These are phyloP conservation scores for Guillardia theta DNA, from an alignment of 78 protist genomes.

Conservation along the genomic window DNA sequence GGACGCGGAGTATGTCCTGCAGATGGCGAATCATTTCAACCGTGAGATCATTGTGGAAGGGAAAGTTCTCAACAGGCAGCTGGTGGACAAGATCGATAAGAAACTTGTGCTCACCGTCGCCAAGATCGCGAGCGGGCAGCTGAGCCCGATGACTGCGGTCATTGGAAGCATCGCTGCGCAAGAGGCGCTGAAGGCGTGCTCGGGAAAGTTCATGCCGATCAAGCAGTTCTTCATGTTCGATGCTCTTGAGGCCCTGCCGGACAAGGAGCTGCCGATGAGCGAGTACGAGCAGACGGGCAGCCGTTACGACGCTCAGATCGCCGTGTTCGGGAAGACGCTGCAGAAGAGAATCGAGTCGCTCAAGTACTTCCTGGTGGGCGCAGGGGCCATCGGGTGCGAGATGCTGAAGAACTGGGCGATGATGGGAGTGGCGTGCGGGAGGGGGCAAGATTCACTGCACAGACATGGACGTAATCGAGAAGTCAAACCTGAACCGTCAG, in stretches of 20 bases:
- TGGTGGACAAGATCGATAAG: constrained; percentile 57
- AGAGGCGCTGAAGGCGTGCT: constrained; percentile 91
- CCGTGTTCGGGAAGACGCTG: not conserved
- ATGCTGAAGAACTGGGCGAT: constrained; percentile 71
- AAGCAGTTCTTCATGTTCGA: constrained; percentile 75
- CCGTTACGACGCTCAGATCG: too few species aligned
- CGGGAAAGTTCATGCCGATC: constrained; percentile 93
- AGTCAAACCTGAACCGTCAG: constrained; percentile 68
- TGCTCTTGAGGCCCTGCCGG: constrained; percentile 79
- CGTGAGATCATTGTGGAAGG: not conserved
- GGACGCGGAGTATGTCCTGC: not conserved
- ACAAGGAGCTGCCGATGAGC: not conserved
- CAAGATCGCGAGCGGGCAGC: constrained; percentile 59
- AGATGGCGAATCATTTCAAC: not conserved
- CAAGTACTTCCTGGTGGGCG: constrained; percentile 71
- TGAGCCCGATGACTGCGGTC: constrained; percentile 63
- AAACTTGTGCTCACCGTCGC: constrained; percentile 58
- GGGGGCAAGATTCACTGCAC: constrained; percentile 47
- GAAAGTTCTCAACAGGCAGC: not conserved
- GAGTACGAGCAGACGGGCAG: not conserved
- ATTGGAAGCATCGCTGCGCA: constrained; percentile 49
- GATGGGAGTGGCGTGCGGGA: constrained; percentile 29
- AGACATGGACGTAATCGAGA: constrained; percentile 74
- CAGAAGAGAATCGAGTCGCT: not conserved
- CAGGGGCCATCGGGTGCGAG: constrained; percentile 95